A percentile compares a stretch with the other conserved stretches of the same genome.
These are phyloP conservation scores for Sinapis alba DNA, from an alignment of 441 rosid genomes.

Conservation along the genomic window DNA sequence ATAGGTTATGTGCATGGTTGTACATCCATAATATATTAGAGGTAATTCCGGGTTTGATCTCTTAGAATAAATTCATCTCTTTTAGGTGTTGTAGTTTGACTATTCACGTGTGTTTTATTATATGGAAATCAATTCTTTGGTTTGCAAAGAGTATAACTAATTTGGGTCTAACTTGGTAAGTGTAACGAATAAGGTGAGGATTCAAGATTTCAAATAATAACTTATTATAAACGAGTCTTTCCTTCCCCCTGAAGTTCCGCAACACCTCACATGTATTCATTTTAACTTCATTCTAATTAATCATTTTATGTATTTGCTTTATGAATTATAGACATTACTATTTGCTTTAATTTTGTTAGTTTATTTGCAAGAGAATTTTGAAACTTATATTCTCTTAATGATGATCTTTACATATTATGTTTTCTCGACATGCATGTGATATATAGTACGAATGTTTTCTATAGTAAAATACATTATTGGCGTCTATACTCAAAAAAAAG, in stretches of 20 bases:
- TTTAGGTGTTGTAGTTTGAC: background rate
- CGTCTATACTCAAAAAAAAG: background rate
- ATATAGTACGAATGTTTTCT: background rate
- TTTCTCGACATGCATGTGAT: background rate
- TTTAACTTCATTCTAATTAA: slow-evolving; percentile 12
- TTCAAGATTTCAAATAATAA: slow-evolving; percentile 11
- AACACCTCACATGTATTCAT: slow-evolving; percentile 34
- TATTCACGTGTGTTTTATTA: background rate
- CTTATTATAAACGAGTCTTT: slow-evolving; percentile 7
- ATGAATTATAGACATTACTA: background rate
- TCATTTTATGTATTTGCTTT: slow-evolving; percentile 1
- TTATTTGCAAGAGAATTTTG: background rate
- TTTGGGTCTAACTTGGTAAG: slow-evolving; percentile 19
- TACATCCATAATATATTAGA: background rate
- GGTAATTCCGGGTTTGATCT: background rate
- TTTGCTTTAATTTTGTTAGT: background rate
- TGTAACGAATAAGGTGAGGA: slow-evolving; percentile 20
- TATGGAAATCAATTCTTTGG: background rate
- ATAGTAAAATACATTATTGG: background rate
- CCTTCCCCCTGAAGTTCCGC: slow-evolving; percentile 25
- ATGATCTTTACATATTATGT: background rate
- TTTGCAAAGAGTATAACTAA: slow-evolving; percentile 10
- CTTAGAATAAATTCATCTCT: background rate
- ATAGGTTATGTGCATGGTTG: background rate
- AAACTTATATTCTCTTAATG: background rate